Percentiles rank a stretch among this genome's conserved stretches.
These are phyloP conservation scores for Bidens hawaiensis DNA, from an alignment of 140 eudicot species.

Conservation along the genomic window DNA sequence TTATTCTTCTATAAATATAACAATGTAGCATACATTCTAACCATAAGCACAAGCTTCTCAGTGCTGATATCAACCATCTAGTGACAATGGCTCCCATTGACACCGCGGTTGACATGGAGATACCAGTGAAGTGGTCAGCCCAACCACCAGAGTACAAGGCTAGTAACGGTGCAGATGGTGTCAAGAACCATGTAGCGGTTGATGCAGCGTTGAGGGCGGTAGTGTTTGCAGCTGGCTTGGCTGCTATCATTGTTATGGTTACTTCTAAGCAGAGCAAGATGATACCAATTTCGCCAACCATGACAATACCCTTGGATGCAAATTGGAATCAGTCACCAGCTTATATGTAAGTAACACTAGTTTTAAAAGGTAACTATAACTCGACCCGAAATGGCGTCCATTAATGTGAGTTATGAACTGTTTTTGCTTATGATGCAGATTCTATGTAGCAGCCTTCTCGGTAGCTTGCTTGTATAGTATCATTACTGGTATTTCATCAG, in stretches of 20 bases:
- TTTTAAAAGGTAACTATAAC: neutral
- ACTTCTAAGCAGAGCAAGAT: conserved; percentile 26
- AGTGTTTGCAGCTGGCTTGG: conserved; percentile 6
- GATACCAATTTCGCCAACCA: conserved; percentile 17
- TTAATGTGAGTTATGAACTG: neutral
- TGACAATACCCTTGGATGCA: conserved; percentile 5
- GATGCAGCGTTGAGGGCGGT: conserved; percentile 20
- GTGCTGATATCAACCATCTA: neutral
- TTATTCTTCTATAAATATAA: neutral
- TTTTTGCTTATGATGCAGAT: conserved; percentile 44
- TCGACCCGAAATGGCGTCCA: neutral
- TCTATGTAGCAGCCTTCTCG: conserved; percentile 58
- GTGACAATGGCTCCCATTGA: conserved; percentile 4
- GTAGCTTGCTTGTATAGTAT: conserved; percentile 61
- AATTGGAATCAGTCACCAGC: conserved; percentile 27
- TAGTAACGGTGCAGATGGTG: neutral
- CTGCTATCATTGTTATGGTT: conserved; percentile 27
- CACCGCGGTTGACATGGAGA: conserved; percentile 21
- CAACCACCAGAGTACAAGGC: conserved; percentile 16
- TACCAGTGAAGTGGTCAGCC: conserved; percentile 22
- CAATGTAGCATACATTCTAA: neutral
- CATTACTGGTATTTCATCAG: conserved; percentile 36
- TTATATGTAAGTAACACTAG: conserved; percentile 16
- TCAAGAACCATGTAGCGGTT: conserved; percentile 2
- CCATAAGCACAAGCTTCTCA: neutral